Base-by-base conservation (phyloP, 345 rosid species). In the Eucalyptus pumila region DNA sequence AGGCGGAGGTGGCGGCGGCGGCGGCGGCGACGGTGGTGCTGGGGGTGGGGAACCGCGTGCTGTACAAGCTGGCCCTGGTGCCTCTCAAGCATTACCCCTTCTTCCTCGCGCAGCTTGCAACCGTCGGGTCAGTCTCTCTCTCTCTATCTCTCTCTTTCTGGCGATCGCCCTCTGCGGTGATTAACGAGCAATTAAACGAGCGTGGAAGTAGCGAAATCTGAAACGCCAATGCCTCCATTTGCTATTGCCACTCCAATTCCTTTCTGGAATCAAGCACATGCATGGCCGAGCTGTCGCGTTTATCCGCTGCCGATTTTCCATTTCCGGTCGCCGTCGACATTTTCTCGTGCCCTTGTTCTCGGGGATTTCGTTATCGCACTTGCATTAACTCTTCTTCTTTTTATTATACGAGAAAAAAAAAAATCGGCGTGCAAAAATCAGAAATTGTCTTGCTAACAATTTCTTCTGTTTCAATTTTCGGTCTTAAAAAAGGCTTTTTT, bases 31-130 rank as follows among this genome's bases (percentile, higher is more conserved):
- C 99, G 87, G 96, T 95, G 92, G 94, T 93, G 87, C 72, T 97
- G 44, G 99, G 99, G 2, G 99, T 96, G 4, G 99, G 98, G 89
- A 97, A 97, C 88, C 96, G 99, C 42, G 98, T 97, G 87, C 51
- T 97, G 89, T 93, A 97, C 92, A 97, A 97, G 89, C 92, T 97
- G 56, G 99, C 99, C 19, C 92, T 97, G 87, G 93, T 97, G 88
- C 98, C 99, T 87, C 98, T 97, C 89, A 96, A 94, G 92, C 96
- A 93, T 44, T 95, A 95, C 90, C 99, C 99, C 30, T 97, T 97
- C 96, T 97, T 97, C 91, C 97, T 97, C 90, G 99, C 99, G 26
- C 99, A 97, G 94, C 95, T 97, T 89, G 96, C 99, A 86, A 97
- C 99, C 58, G 91, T 96, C 94, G 98, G 99, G 99, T 97, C 26